phyloP scores from a whole-genome alignment of 1,284 basidiomycete genomes.

The Ustilago vetiveriae region DNA sequence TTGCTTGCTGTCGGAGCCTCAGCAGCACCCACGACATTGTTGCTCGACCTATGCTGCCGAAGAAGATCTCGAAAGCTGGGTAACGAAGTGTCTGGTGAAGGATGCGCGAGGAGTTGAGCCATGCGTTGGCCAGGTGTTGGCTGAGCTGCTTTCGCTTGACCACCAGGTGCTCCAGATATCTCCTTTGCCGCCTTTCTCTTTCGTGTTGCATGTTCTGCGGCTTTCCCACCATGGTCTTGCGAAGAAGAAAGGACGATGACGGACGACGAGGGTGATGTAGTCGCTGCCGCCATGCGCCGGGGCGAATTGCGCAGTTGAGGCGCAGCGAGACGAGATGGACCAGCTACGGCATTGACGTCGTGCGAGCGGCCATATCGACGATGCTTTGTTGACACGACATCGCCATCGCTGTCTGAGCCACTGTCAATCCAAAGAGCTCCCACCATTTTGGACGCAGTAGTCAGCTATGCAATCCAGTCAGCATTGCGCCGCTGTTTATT shows the following conservation, averaged over 20 bases:
- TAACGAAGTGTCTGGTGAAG: slow-evolving; percentile 32
- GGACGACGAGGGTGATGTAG: slow-evolving; percentile 13
- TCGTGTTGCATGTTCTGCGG: background rate
- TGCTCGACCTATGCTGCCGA: slow-evolving; percentile 3
- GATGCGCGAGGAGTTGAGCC: slow-evolving; percentile 20
- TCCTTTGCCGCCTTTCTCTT: background rate
- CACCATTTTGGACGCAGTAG: slow-evolving; percentile 14
- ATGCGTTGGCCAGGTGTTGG: slow-evolving; percentile 16
- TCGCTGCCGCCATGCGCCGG: slow-evolving; percentile 1
- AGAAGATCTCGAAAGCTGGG: slow-evolving; percentile 37
- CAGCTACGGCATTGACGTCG: background rate
- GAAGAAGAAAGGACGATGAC: slow-evolving; percentile 35
- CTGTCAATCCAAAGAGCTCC: slow-evolving; percentile 44
- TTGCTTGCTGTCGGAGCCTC: background rate
- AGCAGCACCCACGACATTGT: background rate
- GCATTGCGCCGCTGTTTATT: too few relatives aligned
- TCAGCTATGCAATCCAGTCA: background rate
- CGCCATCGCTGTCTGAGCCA: slow-evolving; percentile 30
- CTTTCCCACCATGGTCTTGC: slow-evolving; percentile 10
- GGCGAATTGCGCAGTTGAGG: slow-evolving; percentile 11
- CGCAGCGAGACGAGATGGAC: slow-evolving; percentile 19
- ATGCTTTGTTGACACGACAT: background rate
- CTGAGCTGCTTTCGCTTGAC: background rate
- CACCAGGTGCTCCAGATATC: background rate
- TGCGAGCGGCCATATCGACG: slow-evolving; percentile 4